Percentiles rank a stretch among this genome's conserved stretches.
Evolutionary conservation across 2,329 filamentous ascomycete species (phyloP).

Genomic region (Calonectria pauciramosa): DNA sequence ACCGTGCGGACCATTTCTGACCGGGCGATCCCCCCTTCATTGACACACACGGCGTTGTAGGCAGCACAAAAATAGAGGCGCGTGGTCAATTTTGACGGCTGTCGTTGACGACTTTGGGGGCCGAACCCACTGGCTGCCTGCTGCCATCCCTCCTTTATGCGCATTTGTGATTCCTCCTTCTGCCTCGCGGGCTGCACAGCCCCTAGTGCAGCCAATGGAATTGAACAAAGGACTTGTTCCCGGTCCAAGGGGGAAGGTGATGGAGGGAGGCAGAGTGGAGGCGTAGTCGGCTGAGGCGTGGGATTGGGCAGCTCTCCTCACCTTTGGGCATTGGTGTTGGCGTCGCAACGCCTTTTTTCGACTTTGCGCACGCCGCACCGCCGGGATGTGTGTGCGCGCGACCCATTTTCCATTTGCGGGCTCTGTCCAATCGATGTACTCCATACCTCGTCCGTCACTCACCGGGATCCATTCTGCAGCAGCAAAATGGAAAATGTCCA

Average conservation of each 20-base stretch:
- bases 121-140: slow-evolving; percentile 22
- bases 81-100: slow-evolving; percentile 10
- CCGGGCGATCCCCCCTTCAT: slow-evolving; percentile 24
- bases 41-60: not conserved
- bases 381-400: slow-evolving; percentile 43
- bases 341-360: slow-evolving; percentile 44
- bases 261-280: slow-evolving; percentile 16
- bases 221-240: not conserved
- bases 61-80: slow-evolving; percentile 3
- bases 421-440: slow-evolving; percentile 36
- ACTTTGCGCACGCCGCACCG: slow-evolving; percentile 43
- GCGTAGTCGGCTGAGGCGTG: slow-evolving; percentile 35
- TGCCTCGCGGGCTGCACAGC: slow-evolving; percentile 26
- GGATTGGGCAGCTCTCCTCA: slow-evolving; percentile 45
- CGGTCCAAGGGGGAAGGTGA: slow-evolving; percentile 21
- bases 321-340: slow-evolving; percentile 40
- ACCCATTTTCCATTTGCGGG: slow-evolving; percentile 43
- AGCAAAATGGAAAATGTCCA: slow-evolving; percentile 33
- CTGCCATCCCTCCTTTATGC: slow-evolving; percentile 16
- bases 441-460: slow-evolving; percentile 25
- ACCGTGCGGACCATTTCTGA: slow-evolving; percentile 16
- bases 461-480: slow-evolving; percentile 34
- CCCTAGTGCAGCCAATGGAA: slow-evolving; percentile 22
- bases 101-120: slow-evolving; percentile 24
- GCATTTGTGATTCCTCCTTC: slow-evolving; percentile 7